Evolutionary conservation across 352 stramenopile species (phyloP), one percentile per base, ranked within the genome.

Genomic region (Phytophthora crassamura): DNA sequence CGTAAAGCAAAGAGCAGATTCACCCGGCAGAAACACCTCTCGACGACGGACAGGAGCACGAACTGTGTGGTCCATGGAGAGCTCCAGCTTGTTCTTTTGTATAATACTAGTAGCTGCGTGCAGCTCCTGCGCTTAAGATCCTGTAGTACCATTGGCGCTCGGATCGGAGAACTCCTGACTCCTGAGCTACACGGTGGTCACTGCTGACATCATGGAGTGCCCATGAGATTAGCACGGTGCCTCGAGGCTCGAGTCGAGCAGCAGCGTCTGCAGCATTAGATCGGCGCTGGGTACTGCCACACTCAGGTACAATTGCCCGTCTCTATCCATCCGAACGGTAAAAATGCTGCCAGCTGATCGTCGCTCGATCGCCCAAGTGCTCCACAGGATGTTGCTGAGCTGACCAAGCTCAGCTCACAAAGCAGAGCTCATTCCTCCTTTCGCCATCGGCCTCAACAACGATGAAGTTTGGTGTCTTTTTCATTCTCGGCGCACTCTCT

Each of bases 321-420:
- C 42, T 49, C 39, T 39, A 30, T 14, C 20, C 52, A 60, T 46
- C 20, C 54, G 54, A 63, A 62, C 41, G 33, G 54, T 62, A 54
- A 62, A 62, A 62, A 63, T 55, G 42, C 22, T 25, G 36, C 38
- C 36, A 58, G 50, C 35, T 51, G 38, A 50, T 60, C 52, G 39
- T 60, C 52, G 52, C 30, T 28, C 30, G 38, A 51, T 59, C 32
- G 39, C 18, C 16, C 9, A 7, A 5, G 49, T 12, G 22, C 35
- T 25, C 22, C 18, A 51, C 52, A 7, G 25, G 38, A 59, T 59
- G 51, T 50, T 30, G 28, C 9, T 20, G 42, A 32, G 30, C 42
- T 7, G 14, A 4, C 12, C 15, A 38, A 48, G 51, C 51, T 59
- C 51, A 48, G 51, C 51, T 59, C 51, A 50, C 51, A 16, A 48